Base-by-base conservation (phyloP, 495 filamentous ascomycete genomes). In the Lasiosphaeria miniovina region DNA sequence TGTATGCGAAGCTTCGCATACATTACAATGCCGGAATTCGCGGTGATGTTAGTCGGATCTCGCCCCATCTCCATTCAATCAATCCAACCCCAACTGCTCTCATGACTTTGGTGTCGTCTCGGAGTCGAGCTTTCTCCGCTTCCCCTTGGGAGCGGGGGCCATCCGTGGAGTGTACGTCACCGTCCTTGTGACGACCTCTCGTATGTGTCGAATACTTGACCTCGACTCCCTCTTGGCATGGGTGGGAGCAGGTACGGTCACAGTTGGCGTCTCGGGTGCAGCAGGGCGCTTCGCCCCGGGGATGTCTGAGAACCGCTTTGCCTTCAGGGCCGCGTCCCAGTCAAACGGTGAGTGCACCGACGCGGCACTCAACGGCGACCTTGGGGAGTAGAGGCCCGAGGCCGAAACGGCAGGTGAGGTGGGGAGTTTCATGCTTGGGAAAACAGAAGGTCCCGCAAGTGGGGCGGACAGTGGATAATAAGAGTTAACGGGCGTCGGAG, bases 151-250 rank as follows among this genome's bases (percentile, higher is more conserved):
- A 53, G 88, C 87, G 14, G 87, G 86, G 11, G 76, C 81, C 84
- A 88, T 86, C 57, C 78, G 65, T 51, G 86, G 86, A 33, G 84
- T 88, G 69, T 89, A 89, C 6, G 88, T 91, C 52, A 91, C 88
- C 14, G 88, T 90, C 55, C 88, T 79, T 36, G 88, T 91, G 46
- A 91, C 86, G 4, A 90, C 86, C 68, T 91, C 86, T 33, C 84
- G 75, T 54, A 89, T 82, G 50, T 83, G 80, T 38, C 80, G 75
- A 58, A 83, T 75, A 61, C 74, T 82, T 12, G 81, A 77, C 49
- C 74, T 65, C 7, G 78, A 73, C 11, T 81, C 70, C 62, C 80
- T 81, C 63, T 68, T 68, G 36, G 49, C 35, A 55, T 70, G 63
- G 9, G 60, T 55, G 6, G 51, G 52, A 34, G 31, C 40, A 34